These are phyloP conservation scores for Metschnikowia chrysomelidarum DNA, from an alignment of 805 yeast genomes.

Conservation along the genomic window DNA sequence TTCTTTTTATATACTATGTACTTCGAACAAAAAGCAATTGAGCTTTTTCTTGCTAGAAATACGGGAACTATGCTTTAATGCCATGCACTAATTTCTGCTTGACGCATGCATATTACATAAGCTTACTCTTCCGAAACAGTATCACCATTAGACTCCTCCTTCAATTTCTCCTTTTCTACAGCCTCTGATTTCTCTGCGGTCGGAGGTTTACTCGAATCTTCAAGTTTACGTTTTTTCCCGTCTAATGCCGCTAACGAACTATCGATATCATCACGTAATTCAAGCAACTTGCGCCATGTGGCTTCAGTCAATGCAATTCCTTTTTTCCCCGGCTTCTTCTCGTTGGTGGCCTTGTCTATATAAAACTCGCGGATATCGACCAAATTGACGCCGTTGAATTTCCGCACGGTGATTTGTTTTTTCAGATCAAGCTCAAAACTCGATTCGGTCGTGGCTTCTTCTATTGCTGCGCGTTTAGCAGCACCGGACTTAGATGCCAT, in stretches of 20 bases:
- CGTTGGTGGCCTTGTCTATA: slow-evolving; percentile 50
- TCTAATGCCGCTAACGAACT: slow-evolving; percentile 46
- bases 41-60: no score
- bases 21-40: no score
- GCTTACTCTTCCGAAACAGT: no score
- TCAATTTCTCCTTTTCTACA: neutral
- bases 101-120: no score
- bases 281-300: slow-evolving; percentile 50
- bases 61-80: no score
- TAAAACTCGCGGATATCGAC: slow-evolving; percentile 88
- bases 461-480: slow-evolving; percentile 4
- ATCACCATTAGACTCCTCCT: no score
- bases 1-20: no score
- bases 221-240: slow-evolving; percentile 19
- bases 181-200: no score
- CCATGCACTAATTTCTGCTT: no score
- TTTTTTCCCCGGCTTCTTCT: slow-evolving; percentile 78
- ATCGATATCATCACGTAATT: slow-evolving; percentile 45
- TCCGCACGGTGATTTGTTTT: slow-evolving; percentile 71
- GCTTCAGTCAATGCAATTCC: slow-evolving; percentile 61
- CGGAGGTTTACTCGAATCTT: neutral
- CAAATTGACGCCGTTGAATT: slow-evolving; percentile 61
- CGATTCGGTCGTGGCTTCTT: slow-evolving; percentile 11
- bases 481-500: slow-evolving; percentile 6
- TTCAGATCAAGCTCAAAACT: slow-evolving; percentile 27